Base-by-base conservation (phyloP, 2,329 filamentous ascomycete genomes). In the Diaporthe citri region DNA sequence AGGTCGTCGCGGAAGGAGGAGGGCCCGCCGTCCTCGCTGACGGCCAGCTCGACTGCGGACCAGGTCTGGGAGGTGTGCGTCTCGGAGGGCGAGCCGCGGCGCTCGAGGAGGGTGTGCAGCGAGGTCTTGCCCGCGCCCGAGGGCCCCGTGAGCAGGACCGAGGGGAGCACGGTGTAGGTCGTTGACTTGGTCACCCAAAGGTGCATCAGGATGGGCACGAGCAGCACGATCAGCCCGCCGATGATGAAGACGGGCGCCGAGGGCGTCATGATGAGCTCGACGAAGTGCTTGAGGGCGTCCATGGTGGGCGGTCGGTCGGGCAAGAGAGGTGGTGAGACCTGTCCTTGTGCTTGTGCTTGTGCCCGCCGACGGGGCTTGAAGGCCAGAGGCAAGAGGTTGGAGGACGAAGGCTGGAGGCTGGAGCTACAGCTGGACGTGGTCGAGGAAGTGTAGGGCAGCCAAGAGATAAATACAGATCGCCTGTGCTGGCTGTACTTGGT, bases 51-150 rank as follows among this genome's bases (percentile, higher is more conserved):
- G 82, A 91, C 84, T 20, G 86, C 81, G 71, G 88, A 85, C 15
- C 86, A 78, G 3, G 83, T 78, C 78, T 91, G 89, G 36, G 88
- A 88, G 41, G 89, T 91, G 83, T 90, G 88, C n/a, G 90, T 92
- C 74, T 83, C 80, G 73, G 84, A 81, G 73, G 83, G 80, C 12
- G 79, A 71, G 77, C 83, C 81, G 79, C 90, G 90, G 79, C 89
- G 88, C 84, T 93, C 90, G 79, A 91, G 87, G 79, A 97, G 89
- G 31, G 95, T 95, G n/a, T 95, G 86, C 46, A 98, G 91, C 12
- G 94, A 90, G 0, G 97, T 98, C 87, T 98, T 99, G 80, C 97
- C 97, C 67, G 91, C 90, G 77, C 93, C 94, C 73, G 93, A 92
- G 22, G 96, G 95, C 1, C 97, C 97, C 66, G 96, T 83, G 57